These are phyloP conservation scores for Candida labiduridarum DNA, from an alignment of 1,139 yeast species.

Conservation along the genomic window DNA sequence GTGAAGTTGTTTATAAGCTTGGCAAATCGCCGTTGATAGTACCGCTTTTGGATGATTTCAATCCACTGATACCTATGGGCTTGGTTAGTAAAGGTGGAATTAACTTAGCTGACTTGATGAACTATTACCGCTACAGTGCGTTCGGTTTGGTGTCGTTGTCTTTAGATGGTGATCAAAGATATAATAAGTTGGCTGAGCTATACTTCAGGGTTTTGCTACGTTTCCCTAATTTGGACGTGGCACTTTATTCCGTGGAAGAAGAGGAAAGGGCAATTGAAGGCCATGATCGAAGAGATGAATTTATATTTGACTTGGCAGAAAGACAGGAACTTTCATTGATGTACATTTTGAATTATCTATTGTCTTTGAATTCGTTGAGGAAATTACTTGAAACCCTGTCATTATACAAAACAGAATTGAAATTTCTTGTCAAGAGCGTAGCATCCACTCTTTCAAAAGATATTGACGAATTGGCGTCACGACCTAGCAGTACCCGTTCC, in stretches of 20 bases:
- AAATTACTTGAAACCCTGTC: constrained; percentile 23
- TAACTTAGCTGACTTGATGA: constrained; percentile 24
- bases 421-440: constrained; percentile 24
- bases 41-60: constrained; percentile 19
- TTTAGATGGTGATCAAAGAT: constrained; percentile 6
- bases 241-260: constrained; percentile 12
- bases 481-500: constrained; percentile 27
- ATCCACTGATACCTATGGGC: constrained; percentile 27
- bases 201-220: constrained; percentile 29
- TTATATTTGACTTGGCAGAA: constrained; percentile 18
- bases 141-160: constrained; percentile 22
- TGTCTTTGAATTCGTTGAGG: constrained; percentile 23
- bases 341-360: constrained; percentile 30
- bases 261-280: constrained; percentile 2
- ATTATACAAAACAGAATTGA: constrained; percentile 23
- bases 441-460: constrained; percentile 27
- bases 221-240: constrained; percentile 27
- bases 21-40: constrained; percentile 26
- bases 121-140: constrained; percentile 34
- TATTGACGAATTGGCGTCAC: constrained; percentile 28
- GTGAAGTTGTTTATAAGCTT: constrained; percentile 24
- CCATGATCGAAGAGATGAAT: constrained; percentile 8
- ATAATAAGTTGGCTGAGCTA: constrained; percentile 25
- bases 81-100: constrained; percentile 19
- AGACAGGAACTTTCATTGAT: constrained; percentile 40